Evolutionary conservation across 2,329 filamentous ascomycete species (phyloP).

Genomic region (Colletotrichum scovillei): DNA sequence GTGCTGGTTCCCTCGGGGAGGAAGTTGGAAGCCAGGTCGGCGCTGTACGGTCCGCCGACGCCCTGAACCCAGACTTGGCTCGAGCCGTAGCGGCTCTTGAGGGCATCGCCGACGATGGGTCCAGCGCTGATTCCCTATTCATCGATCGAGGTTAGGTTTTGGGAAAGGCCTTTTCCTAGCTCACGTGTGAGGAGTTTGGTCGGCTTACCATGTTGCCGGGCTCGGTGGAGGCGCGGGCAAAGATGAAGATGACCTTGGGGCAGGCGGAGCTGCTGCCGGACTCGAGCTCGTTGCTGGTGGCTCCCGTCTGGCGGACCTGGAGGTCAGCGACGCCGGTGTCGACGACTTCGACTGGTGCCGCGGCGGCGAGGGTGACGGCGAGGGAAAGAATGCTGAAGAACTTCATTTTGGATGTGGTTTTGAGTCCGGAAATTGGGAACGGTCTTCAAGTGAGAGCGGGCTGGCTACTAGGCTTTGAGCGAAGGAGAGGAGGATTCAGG

Average conservation of each 20-base stretch:
- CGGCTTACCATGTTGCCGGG: constrained; percentile 49
- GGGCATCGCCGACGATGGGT: constrained; percentile 42
- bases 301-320: constrained; percentile 36
- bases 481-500: constrained; percentile 9
- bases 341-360: constrained; percentile 32
- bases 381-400: constrained; percentile 36
- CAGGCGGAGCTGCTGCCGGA: constrained; percentile 44
- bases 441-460: neutral
- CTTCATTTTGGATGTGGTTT: constrained; percentile 36
- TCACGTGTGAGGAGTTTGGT: neutral
- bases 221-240: constrained; percentile 52
- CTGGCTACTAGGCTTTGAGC: constrained; percentile 17
- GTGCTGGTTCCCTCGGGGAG: constrained; percentile 49
- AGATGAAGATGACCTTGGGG: constrained; percentile 52
- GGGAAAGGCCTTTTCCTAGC: neutral
- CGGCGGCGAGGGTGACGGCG: constrained; percentile 29
- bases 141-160: neutral
- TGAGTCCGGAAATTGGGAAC: neutral
- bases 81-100: constrained; percentile 42
- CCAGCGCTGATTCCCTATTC: constrained; percentile 44
- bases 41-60: constrained; percentile 53
- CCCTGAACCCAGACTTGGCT: constrained; percentile 55
- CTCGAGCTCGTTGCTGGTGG: constrained; percentile 43
- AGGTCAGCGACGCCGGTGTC: constrained; percentile 15
- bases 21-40: constrained; percentile 48